Conservation (phyloP, 208 protist genomes). For the Leishmania aethiopica region DNA sequence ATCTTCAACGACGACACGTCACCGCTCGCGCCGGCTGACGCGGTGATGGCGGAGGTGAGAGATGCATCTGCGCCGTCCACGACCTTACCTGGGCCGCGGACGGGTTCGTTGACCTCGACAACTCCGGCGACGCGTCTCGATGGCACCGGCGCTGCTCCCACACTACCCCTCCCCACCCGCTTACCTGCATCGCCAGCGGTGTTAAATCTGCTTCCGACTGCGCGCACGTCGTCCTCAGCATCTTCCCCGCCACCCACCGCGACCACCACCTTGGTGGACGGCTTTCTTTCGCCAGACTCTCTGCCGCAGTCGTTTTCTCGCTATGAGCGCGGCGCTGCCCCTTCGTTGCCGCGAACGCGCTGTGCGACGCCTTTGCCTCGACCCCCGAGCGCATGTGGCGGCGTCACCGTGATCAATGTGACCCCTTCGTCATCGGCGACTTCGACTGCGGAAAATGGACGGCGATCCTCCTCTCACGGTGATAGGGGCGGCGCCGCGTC, state of each 20-base stretch:
- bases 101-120: too few species aligned
- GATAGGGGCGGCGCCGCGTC: not conserved
- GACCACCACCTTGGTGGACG: not conserved
- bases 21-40: not conserved
- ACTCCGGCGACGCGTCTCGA: not conserved
- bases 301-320: not conserved
- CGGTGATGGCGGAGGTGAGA: not conserved
- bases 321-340: not conserved
- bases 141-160: not conserved
- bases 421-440: not conserved
- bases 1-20: conserved; percentile 33
- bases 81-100: not conserved
- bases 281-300: not conserved
- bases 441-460: not conserved
- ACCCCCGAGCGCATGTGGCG: not conserved
- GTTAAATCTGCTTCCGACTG: not conserved
- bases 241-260: not conserved
- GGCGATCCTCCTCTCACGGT: not conserved
- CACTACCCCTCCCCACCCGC: not conserved
- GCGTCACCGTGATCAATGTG: not conserved
- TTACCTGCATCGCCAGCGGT: too few species aligned
- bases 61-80: not conserved
- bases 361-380: not conserved
- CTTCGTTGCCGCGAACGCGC: not conserved
- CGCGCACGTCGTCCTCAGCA: not conserved